Evolutionary conservation across 2,329 filamentous ascomycete species (phyloP), one percentile per base, ranked within the genome.

Genomic region (Scedosporium minutisporum): DNA sequence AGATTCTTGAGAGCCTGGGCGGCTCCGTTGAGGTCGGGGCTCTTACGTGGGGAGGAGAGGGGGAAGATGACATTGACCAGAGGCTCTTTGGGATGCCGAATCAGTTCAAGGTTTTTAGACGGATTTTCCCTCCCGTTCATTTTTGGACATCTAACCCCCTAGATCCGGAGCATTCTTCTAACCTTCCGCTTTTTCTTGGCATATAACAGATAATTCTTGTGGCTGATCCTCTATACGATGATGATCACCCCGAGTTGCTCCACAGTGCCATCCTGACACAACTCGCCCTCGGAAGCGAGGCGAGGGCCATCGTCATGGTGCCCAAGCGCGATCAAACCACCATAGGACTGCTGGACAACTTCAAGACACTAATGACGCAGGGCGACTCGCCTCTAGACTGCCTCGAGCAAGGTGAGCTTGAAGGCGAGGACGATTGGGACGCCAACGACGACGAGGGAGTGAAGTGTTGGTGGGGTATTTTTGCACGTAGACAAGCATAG

Each of bases 171-270:
- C 6, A 57, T 21, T 61, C 44, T 38, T 62, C 14, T 62, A n/a
- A 58, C 33, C 12, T n/a, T 16, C 25, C 14, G 21, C 5, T 6
- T 14, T 21, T 23, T 6, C 12, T 57, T 14, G 5, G 7, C 9
- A 16, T 38, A n/a, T 21, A 9, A 4, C 72, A 88, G 79, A 77
- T 96, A 62, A 85, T 97, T 53, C 80, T 99, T 2, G 91, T 86
- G 2, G 91, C 93, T 2, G 95, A 99, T 73, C 84, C 91, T 0
- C 78, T 99, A 21, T 97, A 97, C 74, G 91, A 93, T 57, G 82
- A 92, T 58, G 82, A 89, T 3, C 95, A 97, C 70, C 91, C 93
- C 0, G 75, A 73, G 3, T 83, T 95, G 69, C 81, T 97, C 23
- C 86, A 87, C 0, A 79, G 85, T 14, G 87, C 90, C 14, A 86